Base-by-base conservation (phyloP, 306 rosid species). In the Potentilla sterilis region DNA sequence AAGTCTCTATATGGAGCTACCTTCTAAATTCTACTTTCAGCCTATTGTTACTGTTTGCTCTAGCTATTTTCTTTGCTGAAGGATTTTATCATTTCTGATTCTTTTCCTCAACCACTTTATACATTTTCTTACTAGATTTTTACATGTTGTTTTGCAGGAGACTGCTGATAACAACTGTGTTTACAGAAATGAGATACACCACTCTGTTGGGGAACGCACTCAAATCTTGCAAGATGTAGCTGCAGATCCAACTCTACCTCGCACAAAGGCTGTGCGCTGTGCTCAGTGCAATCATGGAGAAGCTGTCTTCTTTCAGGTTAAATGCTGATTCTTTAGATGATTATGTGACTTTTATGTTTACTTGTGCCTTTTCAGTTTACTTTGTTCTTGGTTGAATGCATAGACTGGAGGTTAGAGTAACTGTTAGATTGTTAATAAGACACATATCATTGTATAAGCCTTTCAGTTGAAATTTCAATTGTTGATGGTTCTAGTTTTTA, bases 251-350 rank as follows among this genome's bases (percentile, higher is more conserved):
- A 96, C 99, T 57, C 97, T 90, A 72, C 99, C 99, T 69, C 96
- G 99, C n/a, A 96, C 97, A 5, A 96, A 96, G 82, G 54, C 97
- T 37, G 98, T 92, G 51, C 97, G 96, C 32, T 96, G 99, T 79
- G 73, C 88, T 72, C 88, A 86, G 68, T 96, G 99, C 85, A 89
- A 89, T 77, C 99, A 92, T 69, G 99, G 99, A 70, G 99, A 92
- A 88, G 99, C 99, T 83, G 98, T 96, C 46, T 96, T 96, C 85
- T 95, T 90, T 87, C 99, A 95, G 97, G 98, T 92, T 32, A 81
- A 58, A 38, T 61, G 43, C 35, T 43, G 44, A 55, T 73, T 62
- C 66, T 51, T 22, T 72, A 52, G 47, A 34, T 2, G 12, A 65
- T n/a, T 28, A 11, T 18, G 9, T 38, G 15, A 24, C 40, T 40